phyloP scores from a whole-genome alignment of 2,329 filamentous ascomycete genomes.

The Blastomyces emzantsi region DNA sequence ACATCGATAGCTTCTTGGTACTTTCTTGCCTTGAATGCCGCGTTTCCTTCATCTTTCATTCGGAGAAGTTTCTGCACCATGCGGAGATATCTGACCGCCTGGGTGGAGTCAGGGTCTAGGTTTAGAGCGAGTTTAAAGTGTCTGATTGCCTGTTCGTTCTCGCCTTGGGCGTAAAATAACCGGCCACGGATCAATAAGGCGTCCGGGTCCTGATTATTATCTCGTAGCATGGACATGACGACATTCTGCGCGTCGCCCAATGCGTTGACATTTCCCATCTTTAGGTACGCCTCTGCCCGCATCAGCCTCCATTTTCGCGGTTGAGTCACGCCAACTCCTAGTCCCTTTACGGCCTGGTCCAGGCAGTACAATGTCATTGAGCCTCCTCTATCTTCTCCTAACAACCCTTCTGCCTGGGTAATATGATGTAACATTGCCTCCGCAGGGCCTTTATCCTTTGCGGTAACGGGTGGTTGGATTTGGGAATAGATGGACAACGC shows the following conservation, averaged over 20 bases:
- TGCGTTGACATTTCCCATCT: conserved; percentile 83
- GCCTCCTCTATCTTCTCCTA: conserved; percentile 65
- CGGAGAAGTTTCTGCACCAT: conserved; percentile 86
- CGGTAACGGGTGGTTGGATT: conserved; percentile 69
- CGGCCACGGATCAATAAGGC: conserved; percentile 82
- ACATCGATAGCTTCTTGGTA: conserved; percentile 74
- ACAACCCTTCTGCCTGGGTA: conserved; percentile 65
- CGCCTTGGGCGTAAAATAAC: conserved; percentile 80
- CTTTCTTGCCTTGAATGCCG: conserved; percentile 74
- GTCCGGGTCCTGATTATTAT: conserved; percentile 87
- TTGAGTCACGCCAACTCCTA: conserved; percentile 65
- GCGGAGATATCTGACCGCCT: conserved; percentile 78
- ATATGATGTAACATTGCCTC: conserved; percentile 78
- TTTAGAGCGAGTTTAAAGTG: conserved; percentile 83
- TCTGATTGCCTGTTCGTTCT: conserved; percentile 89
- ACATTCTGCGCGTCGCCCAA: conserved; percentile 88
- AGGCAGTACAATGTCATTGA: conserved; percentile 90
- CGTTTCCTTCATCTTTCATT: conserved; percentile 90
- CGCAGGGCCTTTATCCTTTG: conserved; percentile 77
- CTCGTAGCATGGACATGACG: conserved; percentile 74
- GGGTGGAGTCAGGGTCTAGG: conserved; percentile 85
- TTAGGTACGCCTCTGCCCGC: conserved; percentile 82
- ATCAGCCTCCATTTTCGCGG: conserved; percentile 92
- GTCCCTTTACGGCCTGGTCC: conserved; percentile 74
- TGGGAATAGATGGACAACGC: conserved; percentile 72